These are phyloP conservation scores for Phragmites australis DNA, from an alignment of 176 grass and related monocot genomes.

Conservation along the genomic window DNA sequence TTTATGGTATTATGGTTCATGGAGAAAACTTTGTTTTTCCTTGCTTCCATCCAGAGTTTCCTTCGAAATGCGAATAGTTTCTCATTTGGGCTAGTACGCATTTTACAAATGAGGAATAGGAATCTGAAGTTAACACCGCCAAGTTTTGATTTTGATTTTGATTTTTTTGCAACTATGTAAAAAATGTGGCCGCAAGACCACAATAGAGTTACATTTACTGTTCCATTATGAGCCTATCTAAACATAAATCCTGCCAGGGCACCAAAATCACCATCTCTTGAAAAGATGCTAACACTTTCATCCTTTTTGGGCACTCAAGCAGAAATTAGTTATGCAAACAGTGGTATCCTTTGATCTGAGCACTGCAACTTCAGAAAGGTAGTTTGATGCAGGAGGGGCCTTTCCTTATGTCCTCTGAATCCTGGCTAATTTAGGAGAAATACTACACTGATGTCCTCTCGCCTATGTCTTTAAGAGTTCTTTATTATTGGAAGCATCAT, in stretches of 20 bases:
- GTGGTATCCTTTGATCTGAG: neutral
- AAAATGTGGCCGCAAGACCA: neutral
- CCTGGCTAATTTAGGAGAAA: neutral
- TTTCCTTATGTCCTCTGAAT: neutral
- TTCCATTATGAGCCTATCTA: constrained; percentile 12
- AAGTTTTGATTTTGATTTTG: neutral
- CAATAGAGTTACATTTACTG: neutral
- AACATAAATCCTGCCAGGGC: neutral
- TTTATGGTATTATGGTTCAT: neutral
- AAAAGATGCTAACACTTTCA: neutral
- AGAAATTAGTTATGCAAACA: neutral
- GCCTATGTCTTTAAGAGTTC: too few species aligned
- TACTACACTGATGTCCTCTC: neutral
- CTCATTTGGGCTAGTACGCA: neutral
- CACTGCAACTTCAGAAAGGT: neutral
- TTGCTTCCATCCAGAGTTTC: neutral
- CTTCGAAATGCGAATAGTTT: neutral
- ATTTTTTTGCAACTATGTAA: neutral
- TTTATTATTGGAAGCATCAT: neutral
- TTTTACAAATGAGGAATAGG: neutral
- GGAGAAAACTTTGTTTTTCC: neutral
- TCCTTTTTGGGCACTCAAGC: neutral
- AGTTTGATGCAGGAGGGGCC: neutral
- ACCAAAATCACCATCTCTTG: neutral
- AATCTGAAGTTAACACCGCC: neutral